Evolutionary conservation across 2,329 filamentous ascomycete species (phyloP), one percentile per base, ranked within the genome.

Genomic region (Aspergillus transmontanensis): DNA sequence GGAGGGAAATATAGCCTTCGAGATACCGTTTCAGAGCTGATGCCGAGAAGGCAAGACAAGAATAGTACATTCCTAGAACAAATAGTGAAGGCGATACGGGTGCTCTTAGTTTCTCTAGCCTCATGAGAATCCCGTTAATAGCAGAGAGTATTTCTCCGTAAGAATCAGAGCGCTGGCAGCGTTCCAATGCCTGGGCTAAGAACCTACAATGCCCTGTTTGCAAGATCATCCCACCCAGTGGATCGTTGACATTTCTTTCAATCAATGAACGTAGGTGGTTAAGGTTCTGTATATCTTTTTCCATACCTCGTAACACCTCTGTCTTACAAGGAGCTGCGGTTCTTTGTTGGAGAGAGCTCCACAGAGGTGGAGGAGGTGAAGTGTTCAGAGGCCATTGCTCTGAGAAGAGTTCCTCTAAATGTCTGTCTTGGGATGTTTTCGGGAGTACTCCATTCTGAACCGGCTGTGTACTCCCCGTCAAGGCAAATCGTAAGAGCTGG

Each of bases 401-500:
- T 16, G 58, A 55, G 51, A 78, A 71, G 6, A 69, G 57, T 6
- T 67, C 60, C 16, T 63, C 59, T 21, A 75, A 55, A 11, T 66
- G 54, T 41, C 58, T 32, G 46, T 71, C 65, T 3, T 61, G 54
- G 6, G 57, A 14, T 14, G 61, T 60, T 41, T 41, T n/a, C 19
- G 39, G 39, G 19, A 34, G 41, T 4, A 57, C 53, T 5, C 59
- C 21, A 36, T 68, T 54, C 10, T 60, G 30, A 32, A 51, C 21
- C 21, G 60, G 34, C 50, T 62, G 53, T 34, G 65, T 67, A 26
- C 64, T 71, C 32, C 70, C 70, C 10, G 65, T 76, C 41, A 79
- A 54, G 14, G 71, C 67, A 65, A 73, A 78, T 59, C 75, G 73
- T 45, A 78, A 65, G 54, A 78, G 54, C 58, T 77, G 69, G 23